A percentile compares a stretch with the other conserved stretches of the same genome.
These are phyloP conservation scores for Aspergillus tamarii DNA, from an alignment of 2,329 filamentous ascomycete genomes.

Conservation along the genomic window DNA sequence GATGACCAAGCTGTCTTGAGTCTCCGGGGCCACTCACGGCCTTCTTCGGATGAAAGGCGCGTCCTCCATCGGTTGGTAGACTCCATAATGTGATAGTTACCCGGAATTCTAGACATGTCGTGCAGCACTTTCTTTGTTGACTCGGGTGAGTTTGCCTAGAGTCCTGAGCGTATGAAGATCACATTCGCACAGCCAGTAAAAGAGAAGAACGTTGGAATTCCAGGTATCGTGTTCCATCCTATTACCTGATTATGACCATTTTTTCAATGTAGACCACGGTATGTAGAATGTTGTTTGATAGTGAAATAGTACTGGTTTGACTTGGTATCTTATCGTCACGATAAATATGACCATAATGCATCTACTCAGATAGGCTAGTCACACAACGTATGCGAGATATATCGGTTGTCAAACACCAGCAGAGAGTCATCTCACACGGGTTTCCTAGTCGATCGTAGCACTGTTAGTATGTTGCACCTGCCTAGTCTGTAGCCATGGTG, in stretches of 20 bases:
- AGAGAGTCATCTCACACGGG: neutral
- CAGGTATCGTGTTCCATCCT: neutral
- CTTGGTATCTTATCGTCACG: neutral
- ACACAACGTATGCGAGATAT: neutral
- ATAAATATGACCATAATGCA: neutral
- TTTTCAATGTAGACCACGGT: accelerated
- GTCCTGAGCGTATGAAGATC: too few species aligned
- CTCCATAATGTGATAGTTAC: too few species aligned
- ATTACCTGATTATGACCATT: neutral
- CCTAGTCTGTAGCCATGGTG: neutral
- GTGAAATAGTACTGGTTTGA: too few species aligned
- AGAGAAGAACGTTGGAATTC: too few species aligned
- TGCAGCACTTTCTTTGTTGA: neutral
- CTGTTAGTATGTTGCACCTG: neutral
- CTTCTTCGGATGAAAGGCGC: too few species aligned
- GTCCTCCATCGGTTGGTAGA: too few species aligned
- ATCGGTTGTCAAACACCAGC: neutral
- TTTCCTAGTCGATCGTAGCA: neutral
- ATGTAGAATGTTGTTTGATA: neutral
- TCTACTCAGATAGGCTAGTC: neutral
- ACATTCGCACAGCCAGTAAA: too few species aligned
- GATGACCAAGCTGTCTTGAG: too few species aligned
- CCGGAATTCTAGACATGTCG: too few species aligned
- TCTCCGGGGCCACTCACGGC: too few species aligned
- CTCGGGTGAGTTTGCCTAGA: neutral